Conservation (phyloP, 2,329 filamentous ascomycete genomes). For the Aureobasidium sp. region DNA sequence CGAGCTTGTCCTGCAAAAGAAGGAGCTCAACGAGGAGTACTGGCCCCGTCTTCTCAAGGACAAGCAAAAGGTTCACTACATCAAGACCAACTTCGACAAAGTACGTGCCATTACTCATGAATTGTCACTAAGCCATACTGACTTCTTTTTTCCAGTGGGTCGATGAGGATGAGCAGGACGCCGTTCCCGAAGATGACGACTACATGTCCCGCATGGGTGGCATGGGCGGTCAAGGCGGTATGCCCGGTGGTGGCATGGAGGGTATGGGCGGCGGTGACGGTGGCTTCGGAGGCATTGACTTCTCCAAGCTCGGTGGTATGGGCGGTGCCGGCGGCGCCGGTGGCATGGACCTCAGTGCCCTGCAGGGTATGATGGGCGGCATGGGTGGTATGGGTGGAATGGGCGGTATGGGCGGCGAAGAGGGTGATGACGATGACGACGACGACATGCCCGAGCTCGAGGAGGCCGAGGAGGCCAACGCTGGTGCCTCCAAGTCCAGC, state of each 20-base stretch:
- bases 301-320: conserved; percentile 67
- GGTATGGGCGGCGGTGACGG: conserved; percentile 53
- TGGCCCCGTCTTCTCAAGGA: conserved; percentile 96
- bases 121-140: not conserved
- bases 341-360: conserved; percentile 27
- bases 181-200: conserved; percentile 70
- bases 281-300: conserved; percentile 83
- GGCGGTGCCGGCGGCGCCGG: conserved; percentile 15
- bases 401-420: conserved; percentile 12
- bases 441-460: conserved; percentile 71
- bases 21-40: conserved; percentile 88
- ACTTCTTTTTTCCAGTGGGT: conserved; percentile 55
- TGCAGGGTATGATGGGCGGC: conserved; percentile 14
- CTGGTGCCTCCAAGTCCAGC: conserved; percentile 11
- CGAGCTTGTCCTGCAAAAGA: conserved; percentile 90
- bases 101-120: conserved; percentile 32
- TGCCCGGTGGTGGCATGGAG: conserved; percentile 27
- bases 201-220: conserved; percentile 42
- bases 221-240: conserved; percentile 32
- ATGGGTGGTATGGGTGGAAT: not conserved
- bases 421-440: conserved; percentile 46
- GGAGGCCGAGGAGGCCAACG: conserved; percentile 44
- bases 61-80: conserved; percentile 78
- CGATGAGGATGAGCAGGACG: conserved; percentile 97
- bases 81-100: conserved; percentile 99